Base-by-base conservation (phyloP, 495 filamentous ascomycete genomes). In the Aspergillus avenaceus region DNA sequence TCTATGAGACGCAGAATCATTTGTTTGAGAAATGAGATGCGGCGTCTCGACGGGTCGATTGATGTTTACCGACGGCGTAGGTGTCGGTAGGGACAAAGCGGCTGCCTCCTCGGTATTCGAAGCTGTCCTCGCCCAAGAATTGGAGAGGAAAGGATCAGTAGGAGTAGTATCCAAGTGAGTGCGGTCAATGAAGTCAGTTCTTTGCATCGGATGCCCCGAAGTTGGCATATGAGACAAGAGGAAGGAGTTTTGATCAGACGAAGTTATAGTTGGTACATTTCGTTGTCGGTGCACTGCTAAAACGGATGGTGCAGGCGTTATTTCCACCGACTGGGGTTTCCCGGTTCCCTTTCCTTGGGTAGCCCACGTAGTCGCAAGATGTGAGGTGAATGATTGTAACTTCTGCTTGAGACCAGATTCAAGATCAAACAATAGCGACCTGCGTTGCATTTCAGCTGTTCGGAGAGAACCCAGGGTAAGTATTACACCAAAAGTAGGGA, bases 401-500 rank as follows among this genome's bases (percentile, higher is more conserved):
- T 64, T 65, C 16, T 55, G 56, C 22, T 58, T 67, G 14, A 73
- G 31, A 3, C 60, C 64, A 7, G 55, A 43, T 19, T 71, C 68
- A 6, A 66, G 44, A 19, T 70, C 66, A 1, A 60, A 60, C 0
- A 51, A 47, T 5, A 47, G 25, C 4, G 40, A n/a, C 16, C 31
- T 6, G 19, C 12, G 27, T 5, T n/a, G 23, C 11, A 26, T 51
- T 12, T 47, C 47, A 18, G 26, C 23, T 13, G 25, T 3, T 4
- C 14, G 29, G 8, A 59, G 60, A 26, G 63, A 41, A 8, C 66
- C 56, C 42, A 62, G 60, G 21, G 45, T 60, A 16, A 73, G 46
- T 6, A 66, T 57, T 59, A 66, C 62, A 3, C 68, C 68, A 50
- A 72, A 69, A 0, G 58, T 67, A 5, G 70, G 70, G 19, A 55